Conservation (phyloP, 257 asterid genomes). For the Przewalskia tangutica region DNA sequence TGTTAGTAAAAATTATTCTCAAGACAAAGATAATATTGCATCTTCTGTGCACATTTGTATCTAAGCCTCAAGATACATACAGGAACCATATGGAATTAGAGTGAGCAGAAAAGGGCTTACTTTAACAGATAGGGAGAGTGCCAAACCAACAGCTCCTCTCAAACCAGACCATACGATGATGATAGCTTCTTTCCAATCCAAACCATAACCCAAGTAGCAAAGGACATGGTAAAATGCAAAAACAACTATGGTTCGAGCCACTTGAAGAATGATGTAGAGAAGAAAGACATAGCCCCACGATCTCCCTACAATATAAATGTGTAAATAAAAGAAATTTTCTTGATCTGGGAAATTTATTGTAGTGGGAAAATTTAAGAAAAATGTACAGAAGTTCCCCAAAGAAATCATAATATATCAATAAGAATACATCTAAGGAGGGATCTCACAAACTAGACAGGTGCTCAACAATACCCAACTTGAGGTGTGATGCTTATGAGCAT, state of each 20-base stretch:
- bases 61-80: neutral
- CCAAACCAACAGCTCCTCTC: conserved; percentile 12
- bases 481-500: neutral
- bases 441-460: neutral
- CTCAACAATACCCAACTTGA: neutral
- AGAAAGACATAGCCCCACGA: conserved; percentile 8
- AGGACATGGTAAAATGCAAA: neutral
- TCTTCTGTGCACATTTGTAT: neutral
- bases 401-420: neutral
- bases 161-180: conserved; percentile 13
- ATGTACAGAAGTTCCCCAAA: neutral
- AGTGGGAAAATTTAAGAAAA: neutral
- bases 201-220: conserved; percentile 9
- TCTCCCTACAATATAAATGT: neutral
- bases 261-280: conserved; percentile 5
- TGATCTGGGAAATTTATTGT: neutral
- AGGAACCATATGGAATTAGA: neutral
- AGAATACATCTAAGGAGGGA: neutral
- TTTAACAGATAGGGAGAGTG: conserved; percentile 10
- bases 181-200: conserved; percentile 13
- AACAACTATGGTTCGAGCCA: conserved; percentile 5
- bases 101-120: neutral
- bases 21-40: neutral
- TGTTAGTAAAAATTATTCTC: neutral
- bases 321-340: neutral